Percentiles rank a stretch among this genome's conserved stretches.
These are phyloP conservation scores for Sanghuangporus baumii DNA, from an alignment of 1,284 basidiomycete species.

Conservation along the genomic window DNA sequence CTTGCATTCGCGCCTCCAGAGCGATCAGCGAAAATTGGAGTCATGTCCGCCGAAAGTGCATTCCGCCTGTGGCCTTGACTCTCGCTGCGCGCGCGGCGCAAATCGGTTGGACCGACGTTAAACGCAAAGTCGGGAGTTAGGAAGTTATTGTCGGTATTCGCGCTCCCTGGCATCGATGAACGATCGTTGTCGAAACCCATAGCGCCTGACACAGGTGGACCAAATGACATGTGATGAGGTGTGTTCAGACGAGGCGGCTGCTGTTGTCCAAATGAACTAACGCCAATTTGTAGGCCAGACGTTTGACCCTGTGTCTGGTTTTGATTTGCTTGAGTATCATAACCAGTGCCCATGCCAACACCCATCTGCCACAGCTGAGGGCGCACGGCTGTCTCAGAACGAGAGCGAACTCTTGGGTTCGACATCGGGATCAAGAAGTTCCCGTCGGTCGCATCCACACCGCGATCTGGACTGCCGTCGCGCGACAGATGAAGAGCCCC, in stretches of 20 bases:
- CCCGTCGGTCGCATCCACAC: conserved; percentile 5
- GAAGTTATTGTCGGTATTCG: conserved; percentile 31
- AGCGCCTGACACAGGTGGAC: not conserved
- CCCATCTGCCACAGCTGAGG: conserved; percentile 48
- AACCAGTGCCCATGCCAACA: conserved; percentile 27
- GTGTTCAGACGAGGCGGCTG: conserved; percentile 6
- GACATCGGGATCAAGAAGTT: conserved; percentile 28
- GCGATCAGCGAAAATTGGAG: conserved; percentile 23
- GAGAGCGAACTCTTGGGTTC: conserved; percentile 45
- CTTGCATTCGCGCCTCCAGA: conserved; percentile 46
- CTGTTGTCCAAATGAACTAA: not conserved
- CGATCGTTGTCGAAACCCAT: not conserved
- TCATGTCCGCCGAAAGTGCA: conserved; percentile 18
- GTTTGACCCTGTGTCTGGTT: conserved; percentile 16
- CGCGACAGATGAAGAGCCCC: conserved; percentile 13
- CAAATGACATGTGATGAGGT: conserved; percentile 9
- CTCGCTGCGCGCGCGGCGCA: conserved; percentile 53
- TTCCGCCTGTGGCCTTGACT: conserved; percentile 44
- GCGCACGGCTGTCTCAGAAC: conserved; percentile 55
- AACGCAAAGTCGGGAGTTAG: conserved; percentile 37
- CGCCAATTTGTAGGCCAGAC: not conserved
- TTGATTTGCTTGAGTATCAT: conserved; percentile 27
- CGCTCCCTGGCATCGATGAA: not conserved
- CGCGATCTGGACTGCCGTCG: conserved; percentile 1
- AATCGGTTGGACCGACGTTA: conserved; percentile 19